Percentiles rank a stretch among this genome's conserved stretches.
phyloP scores from a whole-genome alignment of 306 rosid genomes.

The Vicia faba region DNA sequence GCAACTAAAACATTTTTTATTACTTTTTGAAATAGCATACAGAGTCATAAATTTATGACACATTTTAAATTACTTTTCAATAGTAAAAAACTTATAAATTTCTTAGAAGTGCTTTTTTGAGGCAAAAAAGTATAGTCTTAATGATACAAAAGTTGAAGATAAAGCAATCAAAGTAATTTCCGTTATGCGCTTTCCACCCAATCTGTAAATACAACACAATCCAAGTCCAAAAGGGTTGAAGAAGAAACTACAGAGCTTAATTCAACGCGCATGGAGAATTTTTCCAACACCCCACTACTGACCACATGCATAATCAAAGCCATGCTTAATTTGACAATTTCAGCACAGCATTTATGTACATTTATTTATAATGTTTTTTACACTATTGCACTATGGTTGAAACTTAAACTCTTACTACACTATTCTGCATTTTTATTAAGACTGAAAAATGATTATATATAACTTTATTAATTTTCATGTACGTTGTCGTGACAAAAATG shows the following conservation, averaged over 20 bases:
- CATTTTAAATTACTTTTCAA: neutral
- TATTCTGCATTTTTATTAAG: no score
- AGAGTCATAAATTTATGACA: neutral
- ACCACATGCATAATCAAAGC: constrained; percentile 1
- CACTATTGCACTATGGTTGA: no score
- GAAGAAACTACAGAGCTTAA: neutral
- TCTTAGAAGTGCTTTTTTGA: neutral
- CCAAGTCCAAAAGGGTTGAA: constrained; percentile 2
- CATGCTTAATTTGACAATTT: neutral
- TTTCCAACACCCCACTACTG: constrained; percentile 4
- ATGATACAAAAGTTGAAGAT: neutral
- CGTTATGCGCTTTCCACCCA: constrained; percentile 4
- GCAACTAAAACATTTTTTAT: neutral
- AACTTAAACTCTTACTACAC: no score
- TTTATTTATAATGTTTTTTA: no score
- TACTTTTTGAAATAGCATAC: neutral
- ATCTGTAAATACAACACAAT: constrained; percentile 5
- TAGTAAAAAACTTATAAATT: neutral
- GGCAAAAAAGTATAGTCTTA: neutral
- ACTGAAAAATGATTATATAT: no score
- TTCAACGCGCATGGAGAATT: constrained; percentile 14
- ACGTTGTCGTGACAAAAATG: constrained; percentile 6
- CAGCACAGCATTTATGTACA: neutral
- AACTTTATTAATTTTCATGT: neutral
- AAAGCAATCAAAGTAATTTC: neutral